Conservation (phyloP, 1,284 basidiomycete genomes). For the Pisolithus thermaeus region DNA sequence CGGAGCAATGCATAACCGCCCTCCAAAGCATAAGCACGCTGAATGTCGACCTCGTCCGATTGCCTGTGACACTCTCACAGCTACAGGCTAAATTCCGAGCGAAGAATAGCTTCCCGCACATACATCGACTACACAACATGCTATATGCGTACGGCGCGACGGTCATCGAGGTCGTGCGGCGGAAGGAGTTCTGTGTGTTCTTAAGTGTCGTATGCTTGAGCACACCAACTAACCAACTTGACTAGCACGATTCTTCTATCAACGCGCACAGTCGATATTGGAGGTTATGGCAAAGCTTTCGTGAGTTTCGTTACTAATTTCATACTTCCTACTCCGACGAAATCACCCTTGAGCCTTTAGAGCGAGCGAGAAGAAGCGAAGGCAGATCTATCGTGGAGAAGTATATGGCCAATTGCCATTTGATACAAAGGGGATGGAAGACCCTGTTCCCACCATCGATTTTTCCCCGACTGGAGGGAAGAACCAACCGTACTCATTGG, state of each 20-base stretch:
- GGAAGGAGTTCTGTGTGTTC: slow-evolving; percentile 77
- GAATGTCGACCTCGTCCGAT: slow-evolving; percentile 69
- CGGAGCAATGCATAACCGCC: slow-evolving; percentile 59
- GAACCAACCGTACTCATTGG: slow-evolving; percentile 56
- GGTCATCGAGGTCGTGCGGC: slow-evolving; percentile 83
- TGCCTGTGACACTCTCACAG: slow-evolving; percentile 55
- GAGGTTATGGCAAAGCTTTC: slow-evolving; percentile 81
- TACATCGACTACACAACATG: slow-evolving; percentile 85
- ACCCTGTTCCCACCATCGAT: slow-evolving; percentile 70
- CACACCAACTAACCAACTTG: slow-evolving; percentile 8
- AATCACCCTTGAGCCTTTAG: slow-evolving; percentile 30
- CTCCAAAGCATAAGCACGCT: slow-evolving; percentile 69
- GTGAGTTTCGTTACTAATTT: slow-evolving; percentile 37
- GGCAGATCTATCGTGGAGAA: slow-evolving; percentile 74
- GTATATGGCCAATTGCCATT: slow-evolving; percentile 79
- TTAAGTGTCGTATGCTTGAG: neutral
- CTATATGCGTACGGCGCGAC: slow-evolving; percentile 92
- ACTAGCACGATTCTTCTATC: slow-evolving; percentile 70
- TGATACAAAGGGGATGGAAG: slow-evolving; percentile 68
- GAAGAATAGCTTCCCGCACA: slow-evolving; percentile 85
- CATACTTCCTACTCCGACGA: neutral
- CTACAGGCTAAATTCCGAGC: slow-evolving; percentile 66
- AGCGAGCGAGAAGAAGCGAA: slow-evolving; percentile 66
- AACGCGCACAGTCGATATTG: slow-evolving; percentile 69
- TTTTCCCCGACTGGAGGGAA: slow-evolving; percentile 60